Percentiles rank a stretch among this genome's conserved stretches.
Conservation (phyloP, 2,329 filamentous ascomycete genomes). For the Verticillium alfalfae region DNA sequence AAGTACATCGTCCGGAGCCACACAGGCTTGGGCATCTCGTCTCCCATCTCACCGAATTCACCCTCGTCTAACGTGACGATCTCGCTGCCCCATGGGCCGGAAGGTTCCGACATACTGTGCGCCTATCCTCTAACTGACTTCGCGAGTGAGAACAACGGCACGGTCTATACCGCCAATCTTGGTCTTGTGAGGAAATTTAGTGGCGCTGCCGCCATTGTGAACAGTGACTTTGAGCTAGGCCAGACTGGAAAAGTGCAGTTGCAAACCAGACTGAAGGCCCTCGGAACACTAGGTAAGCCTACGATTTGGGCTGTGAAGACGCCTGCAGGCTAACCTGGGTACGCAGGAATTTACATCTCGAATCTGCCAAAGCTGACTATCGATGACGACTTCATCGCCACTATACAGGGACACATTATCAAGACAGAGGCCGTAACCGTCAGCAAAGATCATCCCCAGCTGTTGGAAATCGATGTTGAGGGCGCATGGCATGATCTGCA, state of each 20-base stretch:
- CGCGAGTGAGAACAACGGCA: conserved; percentile 29
- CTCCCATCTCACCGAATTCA: not conserved
- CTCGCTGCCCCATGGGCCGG: conserved; percentile 48
- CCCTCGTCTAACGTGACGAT: conserved; percentile 48
- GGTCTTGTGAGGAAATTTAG: conserved; percentile 88
- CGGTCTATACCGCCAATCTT: conserved; percentile 59
- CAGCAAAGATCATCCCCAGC: conserved; percentile 41
- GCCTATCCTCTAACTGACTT: conserved; percentile 64
- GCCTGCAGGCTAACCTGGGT: not conserved
- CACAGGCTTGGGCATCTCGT: conserved; percentile 2
- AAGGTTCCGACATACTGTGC: conserved; percentile 75
- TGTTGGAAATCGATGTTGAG: conserved; percentile 74
- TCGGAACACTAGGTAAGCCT: conserved; percentile 59
- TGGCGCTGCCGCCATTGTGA: conserved; percentile 70
- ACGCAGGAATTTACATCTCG: conserved; percentile 69
- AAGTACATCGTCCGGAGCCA: conserved; percentile 73
- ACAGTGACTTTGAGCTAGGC: conserved; percentile 46
- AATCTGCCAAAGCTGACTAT: conserved; percentile 56
- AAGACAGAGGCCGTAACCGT: conserved; percentile 60
- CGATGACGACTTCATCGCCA: conserved; percentile 63
- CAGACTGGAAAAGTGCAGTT: conserved; percentile 51
- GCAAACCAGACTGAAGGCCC: conserved; percentile 68
- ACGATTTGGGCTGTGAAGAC: not conserved
- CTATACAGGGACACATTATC: conserved; percentile 66
- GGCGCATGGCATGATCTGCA: conserved; percentile 72